Conservation (phyloP, 768 basidiomycete species). For the Imleria badia region DNA sequence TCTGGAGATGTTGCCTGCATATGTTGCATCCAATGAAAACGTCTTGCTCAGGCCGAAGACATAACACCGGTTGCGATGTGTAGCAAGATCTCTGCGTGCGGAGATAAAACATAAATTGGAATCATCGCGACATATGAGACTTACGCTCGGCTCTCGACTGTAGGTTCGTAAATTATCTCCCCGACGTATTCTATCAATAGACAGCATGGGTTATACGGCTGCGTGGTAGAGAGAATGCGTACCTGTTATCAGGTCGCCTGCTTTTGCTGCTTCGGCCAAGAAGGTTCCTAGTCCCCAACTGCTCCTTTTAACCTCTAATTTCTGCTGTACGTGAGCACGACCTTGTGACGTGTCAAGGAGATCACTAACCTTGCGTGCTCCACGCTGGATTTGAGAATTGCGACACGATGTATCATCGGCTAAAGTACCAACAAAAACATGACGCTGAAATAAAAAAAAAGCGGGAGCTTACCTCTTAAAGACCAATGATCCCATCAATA, state of each 20-base stretch:
- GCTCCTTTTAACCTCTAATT: conserved; percentile 43
- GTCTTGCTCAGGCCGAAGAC: conserved; percentile 53
- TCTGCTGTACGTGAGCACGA: conserved; percentile 29
- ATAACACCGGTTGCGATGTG: conserved; percentile 57
- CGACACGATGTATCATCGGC: conserved; percentile 39
- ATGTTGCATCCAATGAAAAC: conserved; percentile 52
- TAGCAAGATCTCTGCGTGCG: conserved; percentile 41
- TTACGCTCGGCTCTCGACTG: conserved; percentile 51
- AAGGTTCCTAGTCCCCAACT: conserved; percentile 57
- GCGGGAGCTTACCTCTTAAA: conserved; percentile 24
- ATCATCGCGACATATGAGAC: conserved; percentile 16
- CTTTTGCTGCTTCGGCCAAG: conserved; percentile 41
- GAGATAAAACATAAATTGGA: neutral
- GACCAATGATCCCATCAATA: neutral
- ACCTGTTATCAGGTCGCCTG: conserved; percentile 51
- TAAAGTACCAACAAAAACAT: conserved; percentile 9
- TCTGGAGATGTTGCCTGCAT: conserved; percentile 60
- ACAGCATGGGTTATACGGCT: neutral
- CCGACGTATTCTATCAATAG: conserved; percentile 59
- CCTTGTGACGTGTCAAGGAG: neutral
- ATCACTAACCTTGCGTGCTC: conserved; percentile 41
- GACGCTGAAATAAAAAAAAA: neutral
- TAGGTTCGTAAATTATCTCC: conserved; percentile 53
- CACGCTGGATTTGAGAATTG: conserved; percentile 51
- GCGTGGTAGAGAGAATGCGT: neutral